phyloP scores from a whole-genome alignment of 352 stramenopile species.

The Phytophthora europaea region DNA sequence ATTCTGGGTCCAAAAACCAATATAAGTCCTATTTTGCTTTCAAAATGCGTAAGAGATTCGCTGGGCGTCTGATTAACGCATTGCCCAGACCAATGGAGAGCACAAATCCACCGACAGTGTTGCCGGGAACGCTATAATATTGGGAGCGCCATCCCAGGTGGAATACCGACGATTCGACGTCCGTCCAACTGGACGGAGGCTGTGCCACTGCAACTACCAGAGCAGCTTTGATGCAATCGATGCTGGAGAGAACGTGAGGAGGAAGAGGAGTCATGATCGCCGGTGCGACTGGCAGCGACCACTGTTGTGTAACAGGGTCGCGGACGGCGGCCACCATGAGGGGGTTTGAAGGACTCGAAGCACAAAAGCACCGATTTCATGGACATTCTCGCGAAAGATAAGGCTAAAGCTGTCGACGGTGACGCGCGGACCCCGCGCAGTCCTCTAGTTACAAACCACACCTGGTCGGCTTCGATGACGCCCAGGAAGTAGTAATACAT shows the following conservation, averaged over 20 bases:
- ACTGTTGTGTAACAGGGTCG: too few species aligned
- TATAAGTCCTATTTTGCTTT: too few species aligned
- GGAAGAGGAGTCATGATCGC: conserved; percentile 22
- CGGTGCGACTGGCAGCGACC: neutral
- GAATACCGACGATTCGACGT: conserved; percentile 52
- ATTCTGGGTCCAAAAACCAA: too few species aligned
- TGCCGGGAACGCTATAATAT: conserved; percentile 34
- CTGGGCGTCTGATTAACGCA: conserved; percentile 25
- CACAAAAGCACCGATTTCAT: conserved; percentile 76
- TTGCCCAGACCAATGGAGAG: conserved; percentile 38
- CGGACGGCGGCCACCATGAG: too few species aligned
- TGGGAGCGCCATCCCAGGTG: conserved; percentile 38
- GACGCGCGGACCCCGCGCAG: conserved; percentile 34
- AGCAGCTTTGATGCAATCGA: conserved; percentile 54
- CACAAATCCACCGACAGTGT: conserved; percentile 54
- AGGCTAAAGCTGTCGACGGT: conserved; percentile 17
- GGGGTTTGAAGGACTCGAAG: conserved; percentile 49
- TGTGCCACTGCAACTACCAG: conserved; percentile 44
- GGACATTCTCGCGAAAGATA: conserved; percentile 40
- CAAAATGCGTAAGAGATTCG: conserved; percentile 14
- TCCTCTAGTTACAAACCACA: conserved; percentile 52
- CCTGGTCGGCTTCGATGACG: conserved; percentile 35
- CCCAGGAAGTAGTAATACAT: conserved; percentile 37
- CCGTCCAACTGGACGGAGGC: conserved; percentile 49
- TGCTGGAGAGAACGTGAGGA: conserved; percentile 21